Base-by-base conservation (phyloP, 2,329 filamentous ascomycete species). In the Talaromyces sp. region DNA sequence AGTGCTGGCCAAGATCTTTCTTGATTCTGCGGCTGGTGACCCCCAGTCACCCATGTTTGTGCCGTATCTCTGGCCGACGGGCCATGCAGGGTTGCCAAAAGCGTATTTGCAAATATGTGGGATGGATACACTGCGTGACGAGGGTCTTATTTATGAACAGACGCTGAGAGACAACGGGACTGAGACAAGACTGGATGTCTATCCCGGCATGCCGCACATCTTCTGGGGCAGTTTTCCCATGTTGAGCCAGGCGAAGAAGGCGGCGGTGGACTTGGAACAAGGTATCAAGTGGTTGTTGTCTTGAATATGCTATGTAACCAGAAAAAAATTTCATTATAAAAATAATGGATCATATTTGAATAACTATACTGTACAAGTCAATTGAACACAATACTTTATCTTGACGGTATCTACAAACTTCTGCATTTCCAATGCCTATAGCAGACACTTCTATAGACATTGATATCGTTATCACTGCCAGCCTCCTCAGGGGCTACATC, bases 61-160 rank as follows among this genome's bases (percentile, higher is more conserved):
- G n/a, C 55, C 55, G 5, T 57, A 31, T 35, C 29, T 57, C 9
- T 57, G 55, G 55, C 62, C 64, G 32, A 71, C 63, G 1, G 62
- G 65, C 1, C 70, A 77, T 54, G 62, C 64, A 2, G 71, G 65
- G 3, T 68, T 82, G 26, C 80, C 81, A 4, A 73, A 70, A 2
- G 74, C 78, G 0, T 84, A 82, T 65, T 69, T 85, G 1, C 80
- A 83, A 65, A 72, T 83, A 0, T 77, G 74, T 62, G 82, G 81
- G 11, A 61, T 80, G 61, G 83, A 85, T 65, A 77, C 77, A 0
- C 63, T 81, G 2, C 69, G 83, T 3, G 83, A 85, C 61, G 82
- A 84, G 58, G 79, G 72, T 0, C 62, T 85, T 52, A 77, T 84
- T 0, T 85, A 83, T 63, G 81, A 83, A 63, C 68, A 74, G 43